These are phyloP conservation scores for Hypholoma fasciculare DNA, from an alignment of 768 basidiomycete species.

Conservation along the genomic window DNA sequence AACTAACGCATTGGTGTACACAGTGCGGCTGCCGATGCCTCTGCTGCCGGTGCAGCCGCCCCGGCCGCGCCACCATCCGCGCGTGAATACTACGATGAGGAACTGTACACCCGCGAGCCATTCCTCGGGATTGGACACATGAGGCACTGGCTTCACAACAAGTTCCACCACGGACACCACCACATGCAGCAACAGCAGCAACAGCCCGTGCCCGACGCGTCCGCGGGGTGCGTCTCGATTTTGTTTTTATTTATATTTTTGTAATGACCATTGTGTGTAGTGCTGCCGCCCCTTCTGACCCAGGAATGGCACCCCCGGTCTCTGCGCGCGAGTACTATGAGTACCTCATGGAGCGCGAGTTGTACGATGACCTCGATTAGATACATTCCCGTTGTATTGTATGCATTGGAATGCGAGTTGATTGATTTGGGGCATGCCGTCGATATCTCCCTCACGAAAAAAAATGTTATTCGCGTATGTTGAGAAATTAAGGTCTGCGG, in stretches of 20 bases:
- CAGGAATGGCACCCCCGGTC: not conserved
- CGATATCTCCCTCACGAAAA: no score
- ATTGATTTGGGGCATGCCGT: no score
- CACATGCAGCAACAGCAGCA: not conserved
- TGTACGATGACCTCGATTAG: slow-evolving; percentile 20
- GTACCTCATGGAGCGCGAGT: slow-evolving; percentile 10
- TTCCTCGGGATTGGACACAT: slow-evolving; percentile 6
- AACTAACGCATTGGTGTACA: not conserved
- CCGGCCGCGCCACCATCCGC: not conserved
- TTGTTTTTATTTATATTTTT: not conserved
- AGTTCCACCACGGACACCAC: not conserved
- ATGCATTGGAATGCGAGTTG: no score
- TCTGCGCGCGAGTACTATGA: not conserved
- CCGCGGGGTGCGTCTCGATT: not conserved
- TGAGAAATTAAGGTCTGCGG: no score
- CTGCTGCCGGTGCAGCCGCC: not conserved
- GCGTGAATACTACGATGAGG: not conserved
- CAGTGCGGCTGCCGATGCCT: not conserved
- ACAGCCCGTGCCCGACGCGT: not conserved
- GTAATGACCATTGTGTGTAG: not conserved
- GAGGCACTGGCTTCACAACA: not conserved
- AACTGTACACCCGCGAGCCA: slow-evolving; percentile 6
- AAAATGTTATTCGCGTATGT: no score
- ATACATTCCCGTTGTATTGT: not conserved
- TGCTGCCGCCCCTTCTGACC: not conserved